Percentiles rank a stretch among this genome's conserved stretches.
Evolutionary conservation across 345 rosid genomes (phyloP).

Genomic region (Cardamine resedifolia): DNA sequence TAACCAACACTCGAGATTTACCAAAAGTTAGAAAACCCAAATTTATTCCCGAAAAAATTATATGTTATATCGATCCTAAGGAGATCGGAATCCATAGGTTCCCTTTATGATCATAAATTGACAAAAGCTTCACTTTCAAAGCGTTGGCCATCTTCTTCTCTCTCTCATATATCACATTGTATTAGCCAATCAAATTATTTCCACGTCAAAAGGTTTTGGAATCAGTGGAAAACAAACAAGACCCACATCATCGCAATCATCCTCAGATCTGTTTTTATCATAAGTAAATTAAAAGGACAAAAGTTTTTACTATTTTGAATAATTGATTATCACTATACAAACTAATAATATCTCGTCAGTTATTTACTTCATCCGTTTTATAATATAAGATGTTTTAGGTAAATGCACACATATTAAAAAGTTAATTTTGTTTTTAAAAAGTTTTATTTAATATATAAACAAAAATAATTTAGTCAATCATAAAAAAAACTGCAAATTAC

Average conservation of each 20-base stretch:
- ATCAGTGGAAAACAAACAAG: conserved; percentile 36
- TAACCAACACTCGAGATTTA: not conserved
- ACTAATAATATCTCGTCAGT: conserved; percentile 6
- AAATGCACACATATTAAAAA: too few relatives aligned
- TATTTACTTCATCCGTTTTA: too few relatives aligned
- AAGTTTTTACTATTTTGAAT: conserved; percentile 17
- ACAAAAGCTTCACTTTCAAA: conserved; percentile 37
- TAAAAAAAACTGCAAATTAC: too few relatives aligned
- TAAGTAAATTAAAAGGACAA: conserved; percentile 21
- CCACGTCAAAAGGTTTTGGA: conserved; percentile 29
- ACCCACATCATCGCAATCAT: conserved; percentile 33
- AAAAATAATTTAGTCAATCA: too few relatives aligned
- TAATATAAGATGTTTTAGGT: too few relatives aligned
- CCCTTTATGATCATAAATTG: conserved; percentile 25
- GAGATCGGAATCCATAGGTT: conserved; percentile 23
- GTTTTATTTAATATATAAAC: too few relatives aligned
- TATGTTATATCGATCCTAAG: conserved; percentile 4
- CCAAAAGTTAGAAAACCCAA: not conserved
- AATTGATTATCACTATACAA: conserved; percentile 21
- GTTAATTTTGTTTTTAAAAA: too few relatives aligned
- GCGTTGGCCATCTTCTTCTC: conserved; percentile 33
- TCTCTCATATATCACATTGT: conserved; percentile 19
- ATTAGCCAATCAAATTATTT: conserved; percentile 27
- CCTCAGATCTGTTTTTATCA: conserved; percentile 29
- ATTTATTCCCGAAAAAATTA: not conserved